phyloP scores from a whole-genome alignment of 106 monocot genomes.

The Dendrobium chrysotoxum region DNA sequence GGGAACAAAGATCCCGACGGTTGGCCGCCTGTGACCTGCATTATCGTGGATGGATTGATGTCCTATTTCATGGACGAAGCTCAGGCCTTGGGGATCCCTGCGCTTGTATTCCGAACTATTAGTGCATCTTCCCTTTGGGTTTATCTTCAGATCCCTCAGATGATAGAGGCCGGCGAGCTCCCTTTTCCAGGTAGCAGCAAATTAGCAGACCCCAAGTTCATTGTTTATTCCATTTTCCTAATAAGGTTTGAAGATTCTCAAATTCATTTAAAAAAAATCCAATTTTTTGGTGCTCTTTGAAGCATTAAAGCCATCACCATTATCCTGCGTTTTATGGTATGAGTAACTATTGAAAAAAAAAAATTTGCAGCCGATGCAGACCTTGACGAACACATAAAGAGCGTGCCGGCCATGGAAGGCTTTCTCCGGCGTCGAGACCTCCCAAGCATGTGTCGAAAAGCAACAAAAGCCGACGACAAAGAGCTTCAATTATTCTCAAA shows the following conservation, averaged over 20 bases:
- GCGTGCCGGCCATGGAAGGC: not conserved
- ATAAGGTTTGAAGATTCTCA: too few relatives aligned
- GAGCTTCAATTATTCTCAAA: not conserved
- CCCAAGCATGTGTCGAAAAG: not conserved
- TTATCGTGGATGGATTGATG: constrained; percentile 28
- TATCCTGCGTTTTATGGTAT: too few relatives aligned
- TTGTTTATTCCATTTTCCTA: too few relatives aligned
- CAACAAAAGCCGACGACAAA: not conserved
- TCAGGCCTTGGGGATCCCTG: constrained; percentile 38
- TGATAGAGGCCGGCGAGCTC: constrained; percentile 24
- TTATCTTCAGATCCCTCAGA: not conserved
- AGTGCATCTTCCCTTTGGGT: too few relatives aligned
- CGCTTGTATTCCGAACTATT: constrained; percentile 13
- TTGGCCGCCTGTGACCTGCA: constrained; percentile 26
- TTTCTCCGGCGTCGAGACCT: constrained; percentile 5
- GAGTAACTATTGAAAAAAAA: too few relatives aligned
- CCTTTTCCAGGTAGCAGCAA: too few relatives aligned
- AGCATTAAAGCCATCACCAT: too few relatives aligned
- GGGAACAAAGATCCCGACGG: not conserved
- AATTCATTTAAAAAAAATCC: too few relatives aligned
- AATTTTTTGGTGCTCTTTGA: too few relatives aligned
- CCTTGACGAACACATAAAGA: not conserved
- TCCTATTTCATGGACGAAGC: constrained; percentile 21
- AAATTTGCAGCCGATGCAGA: not conserved
- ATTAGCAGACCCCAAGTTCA: too few relatives aligned